Conservation (phyloP, 2,329 filamentous ascomycete species). For the Neofusicoccum kwambonambiense region DNA sequence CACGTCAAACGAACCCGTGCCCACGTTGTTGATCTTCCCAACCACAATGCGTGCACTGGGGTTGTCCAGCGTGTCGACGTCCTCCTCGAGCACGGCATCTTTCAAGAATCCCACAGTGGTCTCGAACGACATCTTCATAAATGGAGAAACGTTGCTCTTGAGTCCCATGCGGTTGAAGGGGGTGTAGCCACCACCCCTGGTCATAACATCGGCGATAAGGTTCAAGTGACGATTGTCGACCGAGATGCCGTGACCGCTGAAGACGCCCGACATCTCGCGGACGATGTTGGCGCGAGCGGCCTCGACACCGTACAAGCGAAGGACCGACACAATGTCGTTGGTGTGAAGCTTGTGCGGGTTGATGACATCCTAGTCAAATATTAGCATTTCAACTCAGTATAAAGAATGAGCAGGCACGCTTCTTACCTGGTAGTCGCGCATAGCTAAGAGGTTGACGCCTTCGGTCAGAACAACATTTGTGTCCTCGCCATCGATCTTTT, state of each 20-base stretch:
- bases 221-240: slow-evolving; percentile 92
- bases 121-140: slow-evolving; percentile 99
- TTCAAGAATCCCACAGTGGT: slow-evolving; percentile 92
- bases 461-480: slow-evolving; percentile 65
- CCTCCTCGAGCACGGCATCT: slow-evolving; percentile 85
- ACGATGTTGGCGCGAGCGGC: slow-evolving; percentile 86
- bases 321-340: slow-evolving; percentile 87
- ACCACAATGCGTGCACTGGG: slow-evolving; percentile 88
- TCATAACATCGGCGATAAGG: slow-evolving; percentile 97
- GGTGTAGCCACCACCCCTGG: slow-evolving; percentile 82
- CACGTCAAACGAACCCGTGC: slow-evolving; percentile 91
- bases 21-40: slow-evolving; percentile 76
- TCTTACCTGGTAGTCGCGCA: slow-evolving; percentile 69
- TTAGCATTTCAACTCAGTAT: too few relatives aligned
- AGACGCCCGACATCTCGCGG: slow-evolving; percentile 79
- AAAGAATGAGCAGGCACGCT: too few relatives aligned
- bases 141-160: slow-evolving; percentile 78
- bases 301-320: slow-evolving; percentile 87
- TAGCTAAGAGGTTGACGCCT: slow-evolving; percentile 84
- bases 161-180: slow-evolving; percentile 92
- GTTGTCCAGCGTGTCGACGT: slow-evolving; percentile 82
- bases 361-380: slow-evolving; percentile 62
- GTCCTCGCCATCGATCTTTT: slow-evolving; percentile 49
- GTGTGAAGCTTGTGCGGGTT: slow-evolving; percentile 84
- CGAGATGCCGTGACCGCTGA: slow-evolving; percentile 84